Base-by-base conservation (phyloP, 2,329 filamentous ascomycete genomes). In the Parasarocladium wereldwijsianum region DNA sequence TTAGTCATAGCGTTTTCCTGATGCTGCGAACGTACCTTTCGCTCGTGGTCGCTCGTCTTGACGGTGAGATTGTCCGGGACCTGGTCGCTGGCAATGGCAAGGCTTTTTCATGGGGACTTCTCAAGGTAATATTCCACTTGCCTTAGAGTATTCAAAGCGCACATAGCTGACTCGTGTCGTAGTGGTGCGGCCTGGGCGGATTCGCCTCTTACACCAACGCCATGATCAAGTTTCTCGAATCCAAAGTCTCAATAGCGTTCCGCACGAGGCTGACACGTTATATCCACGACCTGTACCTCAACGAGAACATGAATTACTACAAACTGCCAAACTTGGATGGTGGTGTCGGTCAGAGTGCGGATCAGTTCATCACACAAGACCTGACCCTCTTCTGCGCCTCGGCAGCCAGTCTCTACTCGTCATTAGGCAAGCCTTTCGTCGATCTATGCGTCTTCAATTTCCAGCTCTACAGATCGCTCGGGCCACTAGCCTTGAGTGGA, bases 361-460 rank as follows among this genome's bases (percentile, higher is more conserved):
- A 98, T 46, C 90, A 98, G 46, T 96, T 86, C 54, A 96, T 98
- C 46, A 96, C 90, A 0, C 87, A 96, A 49, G 90, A 98, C 51
- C 64, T 98, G 18, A 96, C 90, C 0, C 64, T 93, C 1, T 98
- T 98, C 59, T 98, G 92, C 49, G 81, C 83, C 8, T 77, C 86
- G 4, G 87, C 90, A 1, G 86, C 90, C 11, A 83, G 84, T 14
- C 60, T 98, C 5, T 98, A 96, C 57, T 96, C 90, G 1, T 94
- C 86, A 0, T 64, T 98, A 3, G 90, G 90, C n/a, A 98, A 98
- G 52, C 90, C 90, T 0, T 75, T 94, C 40, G 83, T 98, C n/a
- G 90, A 98, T 50, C 65, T 98, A 3, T 82, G 86, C 41, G 90
- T 96, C 26, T 98, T 98, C 64, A 98, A 93, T 55, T 98, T 93